Base-by-base conservation (phyloP, 352 stramenopile species). In the Phytophthora hybrid region DNA sequence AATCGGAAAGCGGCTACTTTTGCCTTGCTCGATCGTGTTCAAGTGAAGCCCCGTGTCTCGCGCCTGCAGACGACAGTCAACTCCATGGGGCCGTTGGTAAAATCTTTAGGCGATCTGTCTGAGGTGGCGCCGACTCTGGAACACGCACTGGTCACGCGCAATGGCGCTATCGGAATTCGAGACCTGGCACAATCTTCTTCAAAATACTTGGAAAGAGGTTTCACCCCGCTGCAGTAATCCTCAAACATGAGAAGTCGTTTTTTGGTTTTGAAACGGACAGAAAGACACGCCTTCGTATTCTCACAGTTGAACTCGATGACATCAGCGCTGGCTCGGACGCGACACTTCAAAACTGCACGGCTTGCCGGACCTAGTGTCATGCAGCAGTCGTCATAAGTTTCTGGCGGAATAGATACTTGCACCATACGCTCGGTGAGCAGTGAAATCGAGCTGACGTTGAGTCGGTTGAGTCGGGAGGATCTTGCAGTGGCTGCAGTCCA, bases 141-240 rank as follows among this genome's bases (percentile, higher is more conserved):
- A 29, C 51, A 59, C 32, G 66, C 66, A 7, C 29, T 69, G 41
- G 64, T 78, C 49, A 58, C 66, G 5, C 66, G 26, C 6, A 51
- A 72, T 0, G 56, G 66, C 6, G 61, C 56, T 23, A 21, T 68
- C n/a, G 51, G 52, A 23, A 23, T 59, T n/a, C 13, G 5, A n/a
- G 11, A 47, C n/a, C 6, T 51, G 44, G 8, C 4, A 21, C 18
- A 16, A 4, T n/a, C 13, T 46, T 46, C 39, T 8, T 31, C 29
- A 31, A 46, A 8, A 7, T 4, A n/a, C 39, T 46, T 46, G 39
- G 39, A 46, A 1, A n/a, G 39, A 16, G 39, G 7, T 6, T 46
- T 46, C 37, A 1, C 13, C 13, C 5, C 37, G 37, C 37, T 46
- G 13, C 37, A 18, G 37, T 7, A 46, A 46, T 46, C 34, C 8